Conservation (phyloP, 768 basidiomycete species). For the Tricholoma terreum region DNA sequence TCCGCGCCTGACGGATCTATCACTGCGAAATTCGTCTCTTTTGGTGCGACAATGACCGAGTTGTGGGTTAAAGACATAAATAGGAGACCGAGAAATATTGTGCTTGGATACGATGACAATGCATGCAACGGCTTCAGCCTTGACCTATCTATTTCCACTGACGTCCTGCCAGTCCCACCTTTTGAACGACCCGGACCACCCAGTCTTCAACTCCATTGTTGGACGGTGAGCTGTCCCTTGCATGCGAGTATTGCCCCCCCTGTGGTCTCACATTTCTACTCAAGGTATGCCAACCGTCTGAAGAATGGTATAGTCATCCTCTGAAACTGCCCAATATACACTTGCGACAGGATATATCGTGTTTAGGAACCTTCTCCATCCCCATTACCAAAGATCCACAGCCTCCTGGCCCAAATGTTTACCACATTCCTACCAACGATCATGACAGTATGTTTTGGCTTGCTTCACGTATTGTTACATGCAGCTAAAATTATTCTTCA, state of each 20-base stretch:
- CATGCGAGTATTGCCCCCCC: too few species aligned
- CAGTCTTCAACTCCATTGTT: conserved; percentile 41
- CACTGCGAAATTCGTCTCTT: conserved; percentile 53
- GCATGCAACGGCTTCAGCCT: conserved; percentile 27
- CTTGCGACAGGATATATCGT: too few species aligned
- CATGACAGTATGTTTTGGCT: conserved; percentile 36
- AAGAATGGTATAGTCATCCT: conserved; percentile 39
- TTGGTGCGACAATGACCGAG: conserved; percentile 55
- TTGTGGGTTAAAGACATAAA: conserved; percentile 53
- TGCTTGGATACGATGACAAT: conserved; percentile 58
- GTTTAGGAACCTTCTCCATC: conserved; percentile 49
- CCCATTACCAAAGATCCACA: conserved; percentile 46
- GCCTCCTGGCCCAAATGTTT: conserved; percentile 41
- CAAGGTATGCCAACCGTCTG: conserved; percentile 50
- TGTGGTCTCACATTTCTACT: not conserved
- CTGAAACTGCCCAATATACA: not conserved
- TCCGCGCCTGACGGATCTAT: conserved; percentile 54
- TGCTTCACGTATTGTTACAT: not conserved
- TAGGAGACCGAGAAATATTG: conserved; percentile 46
- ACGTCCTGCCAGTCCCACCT: conserved; percentile 31
- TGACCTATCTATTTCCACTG: not conserved
- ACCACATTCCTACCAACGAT: conserved; percentile 50
- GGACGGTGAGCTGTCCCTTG: conserved; percentile 31
- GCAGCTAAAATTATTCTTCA: not conserved
- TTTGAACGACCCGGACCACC: conserved; percentile 44